phyloP scores from a whole-genome alignment of 495 filamentous ascomycete genomes.

The Coniosporium apollinis region DNA sequence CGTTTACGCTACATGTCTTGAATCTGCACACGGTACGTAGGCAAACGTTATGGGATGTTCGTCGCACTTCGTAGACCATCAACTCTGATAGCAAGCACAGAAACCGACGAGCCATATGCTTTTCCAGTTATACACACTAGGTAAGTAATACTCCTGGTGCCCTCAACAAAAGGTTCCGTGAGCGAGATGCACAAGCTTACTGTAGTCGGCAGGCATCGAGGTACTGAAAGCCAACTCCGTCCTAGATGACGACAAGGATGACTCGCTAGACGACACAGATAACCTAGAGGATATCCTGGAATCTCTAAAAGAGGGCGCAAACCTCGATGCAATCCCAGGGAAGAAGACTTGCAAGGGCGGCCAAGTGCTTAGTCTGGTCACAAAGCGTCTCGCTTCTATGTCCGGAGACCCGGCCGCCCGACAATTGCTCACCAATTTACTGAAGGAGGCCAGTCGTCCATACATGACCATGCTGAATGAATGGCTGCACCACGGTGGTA shows the following conservation, averaged over 20 bases:
- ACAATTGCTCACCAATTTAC: conserved; percentile 55
- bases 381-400: conserved; percentile 68
- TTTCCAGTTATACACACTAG: conserved; percentile 69
- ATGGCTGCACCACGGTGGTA: conserved; percentile 91
- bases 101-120: conserved; percentile 81
- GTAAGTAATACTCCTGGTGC: no score
- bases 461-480: conserved; percentile 99
- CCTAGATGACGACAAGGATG: conserved; percentile 71
- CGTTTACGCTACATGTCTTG: conserved; percentile 80
- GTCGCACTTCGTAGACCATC: no score
- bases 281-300: conserved; percentile 83
- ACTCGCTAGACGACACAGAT: conserved; percentile 64
- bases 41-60: no score
- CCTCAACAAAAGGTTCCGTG: no score
- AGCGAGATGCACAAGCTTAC: no score
- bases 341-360: conserved; percentile 94
- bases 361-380: conserved; percentile 68
- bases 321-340: conserved; percentile 57
- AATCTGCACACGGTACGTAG: conserved; percentile 83
- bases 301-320: conserved; percentile 59
- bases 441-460: conserved; percentile 77
- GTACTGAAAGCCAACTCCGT: conserved; percentile 73
- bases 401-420: conserved; percentile 84
- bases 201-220: no score
- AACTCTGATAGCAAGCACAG: no score